A percentile compares a stretch with the other conserved stretches of the same genome.
These are phyloP conservation scores for Panicum miliaceum DNA, from an alignment of 176 grass and related monocot species.

Conservation along the genomic window DNA sequence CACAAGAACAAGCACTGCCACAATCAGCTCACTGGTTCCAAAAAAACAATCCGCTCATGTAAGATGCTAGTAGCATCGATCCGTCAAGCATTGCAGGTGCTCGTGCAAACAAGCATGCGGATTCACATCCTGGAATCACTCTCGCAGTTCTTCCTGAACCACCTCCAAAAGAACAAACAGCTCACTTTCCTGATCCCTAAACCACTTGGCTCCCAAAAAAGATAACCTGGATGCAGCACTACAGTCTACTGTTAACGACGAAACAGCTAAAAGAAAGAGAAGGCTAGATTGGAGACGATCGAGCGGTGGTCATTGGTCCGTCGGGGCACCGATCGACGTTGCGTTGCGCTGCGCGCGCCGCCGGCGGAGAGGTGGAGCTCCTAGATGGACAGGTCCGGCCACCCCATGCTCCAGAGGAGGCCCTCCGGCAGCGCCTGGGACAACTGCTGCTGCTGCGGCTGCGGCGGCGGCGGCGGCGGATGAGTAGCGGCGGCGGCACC, in stretches of 20 bases:
- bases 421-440: slow-evolving; percentile 42
- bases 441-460: not conserved
- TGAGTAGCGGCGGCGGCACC: not conserved
- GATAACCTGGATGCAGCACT: slow-evolving; percentile 19
- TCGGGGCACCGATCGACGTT: not conserved
- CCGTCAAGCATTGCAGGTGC: not conserved
- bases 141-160: not conserved
- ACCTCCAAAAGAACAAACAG: not conserved
- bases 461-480: not conserved
- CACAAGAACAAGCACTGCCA: not conserved
- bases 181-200: not conserved
- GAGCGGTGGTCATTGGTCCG: not conserved
- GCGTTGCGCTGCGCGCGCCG: not conserved
- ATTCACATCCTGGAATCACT: slow-evolving; percentile 16
- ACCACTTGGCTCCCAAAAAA: slow-evolving; percentile 37
- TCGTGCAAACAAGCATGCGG: not conserved
- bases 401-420: slow-evolving; percentile 53
- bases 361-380: not conserved
- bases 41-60: not conserved
- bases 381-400: slow-evolving; percentile 65
- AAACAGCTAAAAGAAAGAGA: slow-evolving; percentile 26
- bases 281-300: slow-evolving; percentile 16
- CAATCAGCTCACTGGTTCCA: not conserved
- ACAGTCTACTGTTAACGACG: slow-evolving; percentile 13
- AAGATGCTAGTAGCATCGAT: not conserved